Base-by-base conservation (phyloP, 2,329 filamentous ascomycete species). In the Sporothrix protearum region DNA sequence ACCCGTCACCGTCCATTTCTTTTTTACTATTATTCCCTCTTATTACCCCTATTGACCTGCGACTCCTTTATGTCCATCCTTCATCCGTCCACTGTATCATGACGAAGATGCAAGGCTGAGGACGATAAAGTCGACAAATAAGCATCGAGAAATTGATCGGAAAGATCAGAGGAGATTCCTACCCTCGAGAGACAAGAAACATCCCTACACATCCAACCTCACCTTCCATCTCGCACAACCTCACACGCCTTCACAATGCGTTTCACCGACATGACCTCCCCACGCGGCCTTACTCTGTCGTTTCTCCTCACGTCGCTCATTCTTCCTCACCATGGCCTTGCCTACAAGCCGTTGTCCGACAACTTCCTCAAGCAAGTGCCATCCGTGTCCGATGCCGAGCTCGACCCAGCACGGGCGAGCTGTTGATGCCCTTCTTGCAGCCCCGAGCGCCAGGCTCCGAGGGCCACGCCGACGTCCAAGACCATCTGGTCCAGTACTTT, bases 401-500 rank as follows among this genome's bases (percentile, higher is more conserved):
- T 95, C 76, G 85, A 94, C 78, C 89, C 92, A 74, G 80, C 88
- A 85, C 84, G 66, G 91, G 91, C 74, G 82, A 85, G 1, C 83
- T 96, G 9, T 85, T 96, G n/a, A 85, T 92, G 2, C 92, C 92
- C 0, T 90, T 96, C 73, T 85, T 96, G 51, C 87, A 88, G 53
- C 87, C 92, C 3, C 89, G 92, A 69, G 91, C 94, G 0, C 88
- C 92, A 30, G 92, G 92, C 7, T 93, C 91, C 0, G 83, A 87
- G 2, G 91, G 91, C 53, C 91, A 89, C 30, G 81, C 81, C 1
- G 85, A 83, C 33, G 91, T 91, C 3, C 88, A 92, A 73, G 83
- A 88, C 68, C 92, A 95, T 79, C 91, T 96, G 72, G 85, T 88
- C 71, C 81, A 88, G 77, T 95, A 91, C 82, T 94, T 95, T 81